Evolutionary conservation across 208 protist species (phyloP), one percentile per base, ranked within the genome.

Genomic region (Zelonia costaricensis): DNA sequence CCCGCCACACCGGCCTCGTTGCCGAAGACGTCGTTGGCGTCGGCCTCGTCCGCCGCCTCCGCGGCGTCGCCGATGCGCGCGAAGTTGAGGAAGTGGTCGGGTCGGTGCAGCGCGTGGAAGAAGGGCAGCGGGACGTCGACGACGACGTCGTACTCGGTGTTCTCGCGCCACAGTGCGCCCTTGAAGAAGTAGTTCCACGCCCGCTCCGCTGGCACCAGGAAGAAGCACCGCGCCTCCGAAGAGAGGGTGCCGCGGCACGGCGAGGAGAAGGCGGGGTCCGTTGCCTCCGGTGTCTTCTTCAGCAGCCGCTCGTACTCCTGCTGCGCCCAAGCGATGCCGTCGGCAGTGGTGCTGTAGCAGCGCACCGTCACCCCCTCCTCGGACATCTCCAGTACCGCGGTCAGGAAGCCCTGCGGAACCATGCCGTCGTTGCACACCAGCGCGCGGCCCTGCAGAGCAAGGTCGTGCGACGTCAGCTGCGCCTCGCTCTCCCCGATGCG

Each of bases 61-160:
- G 76, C 77, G 22, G 63, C 73, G 16, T 82, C 78, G 25, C 62
- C 60, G 16, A 91, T 78, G 8, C 87, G 78, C 20, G 81, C 74
- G 76, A 96, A 96, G 73, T 91, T 92, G 36, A 89, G 56, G 64
- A 94, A 92, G 73, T 94, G 91, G 45, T 96, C 88, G 1, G 84
- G 81, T 15, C 88, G 83, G 60, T 96, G 87, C 33, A 76, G 61
- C 18, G 76, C 56, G 22, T 71, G 51, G 59, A 96, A 96, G 67
- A 92, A 96, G 33, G 68, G 62, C 27, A 76, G 43, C 16, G 91
- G 91, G 5, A 82, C 28, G 42, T 92, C 87, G 13, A 84, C 86
- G 15, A 59, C 63, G 12, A 94, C 85, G 35, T 94, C 84, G 68
- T 87, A 96, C 57, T 84, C 78, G 38, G 67, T 82, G 38, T 70